Evolutionary conservation across 495 filamentous ascomycete species (phyloP).

Genomic region (Emericellopsis terricola): DNA sequence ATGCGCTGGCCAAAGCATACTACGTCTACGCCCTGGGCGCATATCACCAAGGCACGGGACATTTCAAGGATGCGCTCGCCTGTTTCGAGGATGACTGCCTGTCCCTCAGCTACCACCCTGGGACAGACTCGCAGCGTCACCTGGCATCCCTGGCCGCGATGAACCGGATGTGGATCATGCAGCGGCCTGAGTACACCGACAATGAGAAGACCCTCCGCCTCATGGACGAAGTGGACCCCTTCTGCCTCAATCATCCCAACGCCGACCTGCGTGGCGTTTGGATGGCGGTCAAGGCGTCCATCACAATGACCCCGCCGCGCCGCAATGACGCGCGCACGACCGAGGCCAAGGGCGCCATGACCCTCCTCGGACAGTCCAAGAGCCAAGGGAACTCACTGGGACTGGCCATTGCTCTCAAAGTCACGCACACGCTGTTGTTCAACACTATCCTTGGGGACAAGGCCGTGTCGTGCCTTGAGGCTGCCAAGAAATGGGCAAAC

Average conservation of each 20-base stretch:
- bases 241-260: conserved; percentile 50
- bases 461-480: conserved; percentile 70
- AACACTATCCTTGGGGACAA: conserved; percentile 73
- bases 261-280: conserved; percentile 61
- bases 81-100: conserved; percentile 47
- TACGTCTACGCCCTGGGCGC: conserved; percentile 54
- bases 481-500: conserved; percentile 54
- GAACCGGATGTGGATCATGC: conserved; percentile 70
- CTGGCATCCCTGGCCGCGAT: conserved; percentile 60
- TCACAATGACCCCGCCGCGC: conserved; percentile 42
- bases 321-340: conserved; percentile 59
- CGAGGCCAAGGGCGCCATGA: conserved; percentile 45
- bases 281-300: conserved; percentile 55
- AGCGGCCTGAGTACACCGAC: conserved; percentile 35
- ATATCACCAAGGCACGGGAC: conserved; percentile 62
- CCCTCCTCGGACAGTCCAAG: conserved; percentile 19
- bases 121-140: conserved; percentile 32
- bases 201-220: conserved; percentile 30
- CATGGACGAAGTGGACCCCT: conserved; percentile 44
- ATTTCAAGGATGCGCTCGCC: conserved; percentile 42
- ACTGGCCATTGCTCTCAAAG: conserved; percentile 60
- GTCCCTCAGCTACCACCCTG: conserved; percentile 23
- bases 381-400: conserved; percentile 55
- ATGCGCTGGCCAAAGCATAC: conserved; percentile 24
- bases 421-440: conserved; percentile 80